These are phyloP conservation scores for Solanum commersonii DNA, from an alignment of 257 asterid genomes.

Conservation along the genomic window DNA sequence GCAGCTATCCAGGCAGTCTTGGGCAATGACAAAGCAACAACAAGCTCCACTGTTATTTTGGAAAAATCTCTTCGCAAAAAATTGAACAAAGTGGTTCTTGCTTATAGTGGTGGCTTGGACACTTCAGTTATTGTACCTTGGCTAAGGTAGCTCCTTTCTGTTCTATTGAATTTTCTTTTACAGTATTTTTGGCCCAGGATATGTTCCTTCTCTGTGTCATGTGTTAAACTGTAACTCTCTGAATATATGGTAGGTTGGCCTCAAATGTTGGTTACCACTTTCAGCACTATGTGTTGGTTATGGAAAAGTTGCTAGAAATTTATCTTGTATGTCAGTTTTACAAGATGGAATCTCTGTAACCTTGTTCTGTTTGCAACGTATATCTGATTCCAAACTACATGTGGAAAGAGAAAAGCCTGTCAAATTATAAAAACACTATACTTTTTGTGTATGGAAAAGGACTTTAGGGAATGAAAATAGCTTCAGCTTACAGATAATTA, in stretches of 20 bases:
- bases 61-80: constrained; percentile 46
- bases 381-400: not conserved
- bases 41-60: constrained; percentile 22
- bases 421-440: not conserved
- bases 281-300: not conserved
- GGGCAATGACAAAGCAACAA: constrained; percentile 47
- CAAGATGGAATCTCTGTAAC: not conserved
- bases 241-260: not conserved
- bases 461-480: not conserved
- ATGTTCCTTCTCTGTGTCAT: not conserved
- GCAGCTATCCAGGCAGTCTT: constrained; percentile 64
- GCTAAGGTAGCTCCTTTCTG: constrained; percentile 50
- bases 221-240: not conserved
- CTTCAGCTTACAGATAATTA: not conserved
- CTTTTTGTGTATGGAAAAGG: not conserved
- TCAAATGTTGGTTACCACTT: not conserved
- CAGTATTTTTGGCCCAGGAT: not conserved
- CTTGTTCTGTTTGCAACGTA: not conserved
- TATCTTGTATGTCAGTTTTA: not conserved
- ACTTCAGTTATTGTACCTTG: constrained; percentile 99
- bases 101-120: constrained; percentile 95
- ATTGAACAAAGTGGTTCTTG: constrained; percentile 86
- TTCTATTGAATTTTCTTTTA: not conserved
- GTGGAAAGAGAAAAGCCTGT: not conserved
- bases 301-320: not conserved